phyloP scores from a whole-genome alignment of 768 basidiomycete species.

The Hemileccinum impolitum region DNA sequence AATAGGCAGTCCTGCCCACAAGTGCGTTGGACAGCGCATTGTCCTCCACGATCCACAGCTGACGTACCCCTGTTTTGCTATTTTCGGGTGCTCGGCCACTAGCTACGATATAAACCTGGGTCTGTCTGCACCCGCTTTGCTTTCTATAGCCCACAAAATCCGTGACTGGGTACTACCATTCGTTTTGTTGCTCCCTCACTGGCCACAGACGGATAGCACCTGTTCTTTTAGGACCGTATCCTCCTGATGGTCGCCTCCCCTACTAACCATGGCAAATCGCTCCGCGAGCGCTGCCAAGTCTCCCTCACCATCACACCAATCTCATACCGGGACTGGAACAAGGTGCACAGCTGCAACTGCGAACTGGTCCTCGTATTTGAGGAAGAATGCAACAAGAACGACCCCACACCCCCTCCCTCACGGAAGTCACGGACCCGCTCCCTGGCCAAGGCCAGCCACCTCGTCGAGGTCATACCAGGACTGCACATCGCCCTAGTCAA shows the following conservation, averaged over 20 bases:
- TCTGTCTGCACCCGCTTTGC: too few relatives aligned
- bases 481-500: slow-evolving; percentile 22
- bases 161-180: too few relatives aligned
- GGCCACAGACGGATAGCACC: too few relatives aligned
- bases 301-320: slow-evolving; percentile 7
- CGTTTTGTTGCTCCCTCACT: too few relatives aligned
- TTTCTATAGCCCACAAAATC: too few relatives aligned
- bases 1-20: background rate
- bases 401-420: background rate
- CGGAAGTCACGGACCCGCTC: background rate
- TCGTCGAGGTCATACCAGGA: slow-evolving; percentile 9
- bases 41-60: background rate
- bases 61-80: too few relatives aligned
- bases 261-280: background rate
- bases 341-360: background rate
- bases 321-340: slow-evolving; percentile 6
- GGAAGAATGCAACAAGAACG: background rate
- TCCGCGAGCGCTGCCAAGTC: slow-evolving; percentile 8
- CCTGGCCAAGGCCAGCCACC: background rate
- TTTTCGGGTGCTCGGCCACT: background rate
- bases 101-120: background rate
- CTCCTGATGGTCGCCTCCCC: too few relatives aligned
- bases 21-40: background rate
- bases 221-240: too few relatives aligned
- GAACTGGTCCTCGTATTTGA: slow-evolving; percentile 4